Base-by-base conservation (phyloP, 768 basidiomycete genomes). In the Cystofilobasidium capitatum region DNA sequence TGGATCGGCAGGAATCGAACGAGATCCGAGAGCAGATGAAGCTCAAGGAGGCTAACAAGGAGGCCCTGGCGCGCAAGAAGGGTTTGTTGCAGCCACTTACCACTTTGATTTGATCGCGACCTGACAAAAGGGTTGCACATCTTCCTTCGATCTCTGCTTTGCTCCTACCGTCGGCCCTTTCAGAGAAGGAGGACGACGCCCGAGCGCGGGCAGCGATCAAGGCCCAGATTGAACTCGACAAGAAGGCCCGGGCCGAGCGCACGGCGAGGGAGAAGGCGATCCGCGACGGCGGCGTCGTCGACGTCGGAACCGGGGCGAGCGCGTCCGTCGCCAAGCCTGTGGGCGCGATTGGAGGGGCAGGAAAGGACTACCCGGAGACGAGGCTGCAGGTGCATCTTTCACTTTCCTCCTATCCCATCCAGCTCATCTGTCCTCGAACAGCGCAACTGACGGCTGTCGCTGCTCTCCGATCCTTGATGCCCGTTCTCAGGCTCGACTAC, bases 221-320 rank as follows among this genome's bases (percentile, higher is more conserved):
- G 75, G 89, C 88, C 0, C 92, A 96, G 76, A 96, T 97, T 71
- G 92, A 93, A 77, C 89, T 86, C 0, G 93, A 96, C 80, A 98
- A 92, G 79, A 83, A 84, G 62, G 86, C 84, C 12, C 85, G 94
- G 24, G 90, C 90, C 0, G 91, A 88, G 74, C 92, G 89, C 73
- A 81, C 86, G 1, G 92, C 92, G 0, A 80, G 86, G 57, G 94
- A 97, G 78, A 97, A 97, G 76, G 93, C 92, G 0, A 75, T 93
- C 9, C 83, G 93, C 37, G 91, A 94, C 40, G 93, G 93, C 0
- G 79, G 66, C 3, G 71, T 70, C 37, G 62, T 69, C n/a, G 68
- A 69, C 45, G 68, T 69, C 24, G 42, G 31, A n/a, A 51, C 42
- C 5, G 70, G 68, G n/a, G 42, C 40, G 12, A 58, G 45, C 3